Conservation (phyloP, 768 basidiomycete species). For the Phylloporus scabripes region DNA sequence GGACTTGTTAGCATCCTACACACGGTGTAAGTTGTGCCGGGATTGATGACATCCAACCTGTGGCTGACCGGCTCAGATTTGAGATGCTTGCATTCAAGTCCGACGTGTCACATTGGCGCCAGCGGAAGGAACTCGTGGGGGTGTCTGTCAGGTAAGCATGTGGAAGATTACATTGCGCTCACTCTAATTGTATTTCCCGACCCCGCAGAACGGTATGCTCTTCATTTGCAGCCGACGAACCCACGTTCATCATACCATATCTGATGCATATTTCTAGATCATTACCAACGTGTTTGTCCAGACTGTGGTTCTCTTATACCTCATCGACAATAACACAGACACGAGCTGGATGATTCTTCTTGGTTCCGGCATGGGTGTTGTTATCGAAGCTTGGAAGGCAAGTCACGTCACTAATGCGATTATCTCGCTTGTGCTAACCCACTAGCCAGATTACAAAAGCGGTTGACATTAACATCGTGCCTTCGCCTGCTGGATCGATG, state of each 20-base stretch:
- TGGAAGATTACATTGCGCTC: constrained; percentile 4
- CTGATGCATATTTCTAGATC: constrained; percentile 40
- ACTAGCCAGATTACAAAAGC: constrained; percentile 72
- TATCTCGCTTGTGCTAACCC: constrained; percentile 12
- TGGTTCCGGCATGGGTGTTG: constrained; percentile 73
- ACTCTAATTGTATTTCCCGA: constrained; percentile 17
- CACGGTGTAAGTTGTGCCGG: constrained; percentile 55
- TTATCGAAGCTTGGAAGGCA: constrained; percentile 95
- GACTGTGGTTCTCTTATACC: constrained; percentile 82
- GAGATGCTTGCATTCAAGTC: constrained; percentile 95
- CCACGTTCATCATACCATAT: constrained; percentile 11
- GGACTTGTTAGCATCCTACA: constrained; percentile 84
- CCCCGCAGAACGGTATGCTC: constrained; percentile 48
- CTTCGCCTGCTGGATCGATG: constrained; percentile 54
- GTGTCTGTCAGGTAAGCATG: constrained; percentile 78
- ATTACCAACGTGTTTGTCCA: constrained; percentile 95
- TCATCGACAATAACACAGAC: constrained; percentile 92
- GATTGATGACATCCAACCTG: not conserved
- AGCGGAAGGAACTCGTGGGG: constrained; percentile 91
- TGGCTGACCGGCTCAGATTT: constrained; percentile 47
- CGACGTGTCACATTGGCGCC: constrained; percentile 93
- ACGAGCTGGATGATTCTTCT: constrained; percentile 98
- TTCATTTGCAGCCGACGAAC: constrained; percentile 8
- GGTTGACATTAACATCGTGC: constrained; percentile 73
- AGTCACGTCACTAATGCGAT: constrained; percentile 14